Base-by-base conservation (phyloP, 345 rosid genomes). In the Syzygium oleosum region DNA sequence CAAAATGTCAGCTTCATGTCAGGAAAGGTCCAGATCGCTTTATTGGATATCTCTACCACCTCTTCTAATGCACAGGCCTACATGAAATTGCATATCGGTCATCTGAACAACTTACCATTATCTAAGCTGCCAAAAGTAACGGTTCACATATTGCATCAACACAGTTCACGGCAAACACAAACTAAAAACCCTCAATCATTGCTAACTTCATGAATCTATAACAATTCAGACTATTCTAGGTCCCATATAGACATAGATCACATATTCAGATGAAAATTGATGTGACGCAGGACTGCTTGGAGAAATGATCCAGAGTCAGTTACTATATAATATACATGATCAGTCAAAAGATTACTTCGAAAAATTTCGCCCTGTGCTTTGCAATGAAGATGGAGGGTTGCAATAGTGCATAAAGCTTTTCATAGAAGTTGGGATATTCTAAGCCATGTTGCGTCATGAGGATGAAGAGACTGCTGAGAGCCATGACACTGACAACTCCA, bases 401-500 rank as follows among this genome's bases (percentile, higher is more conserved):
- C 91, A 98, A 87, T 27, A 98, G 93, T 6, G 92, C 95, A 88
- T 96, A 98, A 61, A 98, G 95, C 84, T 96, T 98, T 85, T 93
- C 95, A 63, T 96, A 96, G 91, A 98, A 98, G 92, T 96, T 94
- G 25, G 99, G 97, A 88, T 98, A 96, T 89, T 98, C 99, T 79
- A 96, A 87, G 85, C 98, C 98, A 85, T 98, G 98, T 61, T 93
- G 88, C 31, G 99, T 94, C 96, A 98, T 96, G 90, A 98, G 99
- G 89, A 94, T 94, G 90, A 94, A 96, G 87, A 98, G 98, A 68
- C 98, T 93, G 90, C 98, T 96, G 65, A 98, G 98, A 85, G 98
- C 96, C 99, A 98, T 96, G 87, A 96, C 97, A 88, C 98, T 98
- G 87, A 96, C 96, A 89, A 98, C 98, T 89, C 99, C 99, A 17